Conservation (phyloP, 148 eudicot species). For the Arbutus unedo region DNA sequence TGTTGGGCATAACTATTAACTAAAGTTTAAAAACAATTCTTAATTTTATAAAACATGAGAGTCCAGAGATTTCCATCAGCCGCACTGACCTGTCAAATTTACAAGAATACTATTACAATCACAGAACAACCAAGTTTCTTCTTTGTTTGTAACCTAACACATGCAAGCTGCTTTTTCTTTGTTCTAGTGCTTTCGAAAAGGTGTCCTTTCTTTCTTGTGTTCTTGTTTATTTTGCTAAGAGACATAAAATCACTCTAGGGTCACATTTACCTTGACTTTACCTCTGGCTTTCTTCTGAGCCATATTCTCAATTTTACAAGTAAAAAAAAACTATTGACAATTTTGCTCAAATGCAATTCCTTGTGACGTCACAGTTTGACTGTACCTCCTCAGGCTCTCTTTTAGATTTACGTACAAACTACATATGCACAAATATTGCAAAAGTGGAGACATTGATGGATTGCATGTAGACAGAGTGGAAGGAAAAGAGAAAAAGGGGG, state of each 20-base stretch:
- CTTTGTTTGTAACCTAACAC: not conserved
- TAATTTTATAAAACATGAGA: slow-evolving; percentile 1
- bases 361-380: not conserved
- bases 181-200: not conserved
- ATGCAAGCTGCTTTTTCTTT: not conserved
- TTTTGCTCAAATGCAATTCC: not conserved
- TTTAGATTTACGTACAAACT: not conserved
- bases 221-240: too few relatives aligned
- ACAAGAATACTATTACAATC: not conserved
- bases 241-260: not conserved
- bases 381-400: not conserved
- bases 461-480: too few relatives aligned
- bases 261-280: not conserved
- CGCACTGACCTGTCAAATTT: not conserved
- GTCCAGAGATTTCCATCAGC: not conserved
- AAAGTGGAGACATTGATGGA: too few relatives aligned
- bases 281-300: not conserved
- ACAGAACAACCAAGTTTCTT: not conserved
- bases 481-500: too few relatives aligned
- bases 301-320: not conserved
- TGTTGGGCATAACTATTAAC: not conserved
- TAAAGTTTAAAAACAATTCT: too few relatives aligned
- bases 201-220: not conserved
- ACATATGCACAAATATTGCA: too few relatives aligned
- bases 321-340: not conserved